phyloP scores from a whole-genome alignment of 2,329 filamentous ascomycete genomes.

The Pseudonectria foliicola region DNA sequence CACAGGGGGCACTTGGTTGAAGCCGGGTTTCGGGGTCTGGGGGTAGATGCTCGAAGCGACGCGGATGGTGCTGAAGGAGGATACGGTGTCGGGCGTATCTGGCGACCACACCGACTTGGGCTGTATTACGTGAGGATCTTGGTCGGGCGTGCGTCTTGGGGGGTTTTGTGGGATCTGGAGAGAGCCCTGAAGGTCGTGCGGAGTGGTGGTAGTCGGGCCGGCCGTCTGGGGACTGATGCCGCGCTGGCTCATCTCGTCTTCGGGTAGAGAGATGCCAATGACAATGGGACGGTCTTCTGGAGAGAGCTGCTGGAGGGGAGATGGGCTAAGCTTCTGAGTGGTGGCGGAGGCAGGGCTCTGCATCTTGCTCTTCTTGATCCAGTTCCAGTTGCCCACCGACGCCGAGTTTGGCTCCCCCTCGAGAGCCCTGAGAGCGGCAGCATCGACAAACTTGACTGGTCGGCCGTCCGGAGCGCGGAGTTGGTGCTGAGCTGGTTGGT shows the following conservation, averaged over 20 bases:
- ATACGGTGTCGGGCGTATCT: constrained; percentile 47
- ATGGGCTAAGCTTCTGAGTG: constrained; percentile 20
- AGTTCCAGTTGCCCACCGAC: constrained; percentile 51
- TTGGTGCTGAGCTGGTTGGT: constrained; percentile 28
- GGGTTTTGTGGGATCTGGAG: constrained; percentile 4
- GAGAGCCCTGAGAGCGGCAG: constrained; percentile 52
- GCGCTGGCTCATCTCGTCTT: constrained; percentile 24
- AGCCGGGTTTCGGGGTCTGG: constrained; percentile 36
- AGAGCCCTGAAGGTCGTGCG: constrained; percentile 10
- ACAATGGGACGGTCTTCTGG: constrained; percentile 65
- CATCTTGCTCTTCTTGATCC: constrained; percentile 39
- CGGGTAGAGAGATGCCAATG: constrained; percentile 62
- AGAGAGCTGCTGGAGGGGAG: constrained; percentile 45
- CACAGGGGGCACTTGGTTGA: constrained; percentile 48
- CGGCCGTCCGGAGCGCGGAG: constrained; percentile 24
- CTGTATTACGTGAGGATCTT: constrained; percentile 21
- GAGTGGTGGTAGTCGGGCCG: constrained; percentile 29
- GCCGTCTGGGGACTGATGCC: constrained; percentile 45
- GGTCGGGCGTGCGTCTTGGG: constrained; percentile 4
- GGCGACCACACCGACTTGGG: constrained; percentile 53
- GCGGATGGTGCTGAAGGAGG: constrained; percentile 35
- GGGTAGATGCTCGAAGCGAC: constrained; percentile 56
- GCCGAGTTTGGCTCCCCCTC: constrained; percentile 48
- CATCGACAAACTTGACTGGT: constrained; percentile 46
- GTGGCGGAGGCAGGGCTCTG: constrained; percentile 21